Conservation (phyloP, 1,284 basidiomycete species). For the Melampsora occidentalis region DNA sequence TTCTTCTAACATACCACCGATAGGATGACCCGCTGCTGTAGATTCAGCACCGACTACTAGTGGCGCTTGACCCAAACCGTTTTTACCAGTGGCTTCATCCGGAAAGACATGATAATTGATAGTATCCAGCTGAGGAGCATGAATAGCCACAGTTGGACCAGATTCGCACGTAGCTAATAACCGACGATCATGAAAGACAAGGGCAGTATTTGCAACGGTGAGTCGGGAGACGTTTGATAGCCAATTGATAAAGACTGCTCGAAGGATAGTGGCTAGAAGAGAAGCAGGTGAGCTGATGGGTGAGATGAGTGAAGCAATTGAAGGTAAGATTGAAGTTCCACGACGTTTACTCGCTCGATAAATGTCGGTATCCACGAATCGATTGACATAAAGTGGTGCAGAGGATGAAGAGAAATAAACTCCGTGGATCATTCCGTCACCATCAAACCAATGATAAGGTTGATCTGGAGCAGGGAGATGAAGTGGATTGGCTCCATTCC, state of each 20-base stretch:
- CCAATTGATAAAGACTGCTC: slow-evolving; percentile 53
- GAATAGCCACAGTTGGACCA: slow-evolving; percentile 57
- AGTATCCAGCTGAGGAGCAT: slow-evolving; percentile 57
- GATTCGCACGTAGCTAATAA: slow-evolving; percentile 58
- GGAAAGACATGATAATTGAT: slow-evolving; percentile 55
- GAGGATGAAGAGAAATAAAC: slow-evolving; percentile 54
- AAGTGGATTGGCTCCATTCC: slow-evolving; percentile 58
- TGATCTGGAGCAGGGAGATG: slow-evolving; percentile 48
- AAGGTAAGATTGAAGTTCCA: slow-evolving; percentile 54
- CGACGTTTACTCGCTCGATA: slow-evolving; percentile 48
- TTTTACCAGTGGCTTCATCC: slow-evolving; percentile 46
- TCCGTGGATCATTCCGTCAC: slow-evolving; percentile 57
- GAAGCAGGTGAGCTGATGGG: slow-evolving; percentile 54
- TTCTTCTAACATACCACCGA: slow-evolving; percentile 54
- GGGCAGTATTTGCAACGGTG: slow-evolving; percentile 58
- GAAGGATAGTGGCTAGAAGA: slow-evolving; percentile 55
- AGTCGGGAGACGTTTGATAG: slow-evolving; percentile 52
- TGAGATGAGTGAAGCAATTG: slow-evolving; percentile 58
- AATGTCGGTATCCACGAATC: slow-evolving; percentile 55
- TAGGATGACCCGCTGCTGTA: slow-evolving; percentile 33
- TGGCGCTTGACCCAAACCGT: slow-evolving; percentile 31
- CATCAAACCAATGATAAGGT: slow-evolving; percentile 53
- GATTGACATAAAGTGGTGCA: slow-evolving; percentile 53
- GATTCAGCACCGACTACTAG: slow-evolving; percentile 24
- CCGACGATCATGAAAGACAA: slow-evolving; percentile 56